Evolutionary conservation across 2,329 filamentous ascomycete species (phyloP), one percentile per base, ranked within the genome.

Genomic region (Septoria petroselini): DNA sequence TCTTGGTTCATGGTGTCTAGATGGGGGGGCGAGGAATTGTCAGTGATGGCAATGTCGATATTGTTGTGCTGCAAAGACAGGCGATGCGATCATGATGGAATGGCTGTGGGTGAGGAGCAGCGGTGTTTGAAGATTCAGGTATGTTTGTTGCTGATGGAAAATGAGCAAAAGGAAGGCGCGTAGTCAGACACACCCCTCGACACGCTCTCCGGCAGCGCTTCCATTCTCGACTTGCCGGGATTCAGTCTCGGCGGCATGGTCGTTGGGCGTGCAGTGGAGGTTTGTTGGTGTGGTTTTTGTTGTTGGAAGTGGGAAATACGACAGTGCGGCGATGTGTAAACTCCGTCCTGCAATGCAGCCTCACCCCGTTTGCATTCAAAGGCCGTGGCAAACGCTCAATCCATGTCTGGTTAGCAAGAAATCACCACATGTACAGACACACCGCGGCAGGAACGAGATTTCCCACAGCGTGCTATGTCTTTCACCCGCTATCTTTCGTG

Each of bases 1-100:
- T 55, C 33, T 42, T 66, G 62, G 48, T 67, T 66, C 59, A 66
- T 64, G 21, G 12, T 19, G 9, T 11, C 25, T 38, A n/a, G n/a
- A n/a, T n/a, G 34, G 30, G 27, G 12, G 14, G n/a, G 34, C 31
- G 27, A 34, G 21, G 18, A 23, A 11, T 9, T 39, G 30, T 49
- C 44, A 53, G 41, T 40, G 40, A 33, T 19, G 38, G 8, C 23
- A 11, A 11, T 19, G 38, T 17, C 23, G 12, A 11, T 14, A 21
- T 41, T 41, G 38, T 3, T 27, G 19, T 41, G 19, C 7, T 11
- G 12, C 8, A 41, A 12, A 11, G 7, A 14, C 19, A 21, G 21
- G 21, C 12, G 14, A 21, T 12, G 14, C 30, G 5, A 31, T 31
- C 14, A 11, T 14, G 33, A 17, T 4, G 33, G 7, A 14, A 4